Evolutionary conservation across 371 early-diverging fungal genomes (phyloP).

Genomic region (Choanephora cucurbitarum): DNA sequence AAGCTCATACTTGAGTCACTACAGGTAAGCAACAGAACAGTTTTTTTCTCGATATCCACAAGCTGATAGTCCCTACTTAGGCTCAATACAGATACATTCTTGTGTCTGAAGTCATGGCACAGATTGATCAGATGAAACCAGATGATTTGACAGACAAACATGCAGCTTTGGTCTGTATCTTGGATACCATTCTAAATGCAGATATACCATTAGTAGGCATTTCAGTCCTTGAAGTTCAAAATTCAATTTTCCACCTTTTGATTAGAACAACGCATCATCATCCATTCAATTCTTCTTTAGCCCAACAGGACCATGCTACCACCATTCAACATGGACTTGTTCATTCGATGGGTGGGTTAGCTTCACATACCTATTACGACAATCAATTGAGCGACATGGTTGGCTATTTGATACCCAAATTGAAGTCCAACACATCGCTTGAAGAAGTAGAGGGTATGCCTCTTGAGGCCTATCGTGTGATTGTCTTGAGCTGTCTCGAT

Average conservation of each 20-base stretch:
- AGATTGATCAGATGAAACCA: conserved; percentile 40
- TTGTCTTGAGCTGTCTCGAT: conserved; percentile 54
- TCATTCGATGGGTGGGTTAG: conserved; percentile 70
- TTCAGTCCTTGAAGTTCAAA: conserved; percentile 82
- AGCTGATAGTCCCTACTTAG: no score
- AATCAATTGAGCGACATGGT: conserved; percentile 85
- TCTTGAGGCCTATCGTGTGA: conserved; percentile 47
- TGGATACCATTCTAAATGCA: conserved; percentile 58
- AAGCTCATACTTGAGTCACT: conserved; percentile 57
- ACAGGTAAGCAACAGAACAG: conserved; percentile 37
- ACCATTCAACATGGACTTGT: conserved; percentile 55
- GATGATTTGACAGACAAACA: conserved; percentile 40
- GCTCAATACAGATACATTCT: conserved; percentile 71
- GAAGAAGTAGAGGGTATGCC: conserved; percentile 51
- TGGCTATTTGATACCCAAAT: conserved; percentile 68
- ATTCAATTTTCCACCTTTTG: conserved; percentile 67
- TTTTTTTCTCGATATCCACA: no score
- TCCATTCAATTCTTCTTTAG: conserved; percentile 9
- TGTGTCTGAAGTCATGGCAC: conserved; percentile 63
- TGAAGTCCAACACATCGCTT: conserved; percentile 48
- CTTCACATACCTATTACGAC: conserved; percentile 79
- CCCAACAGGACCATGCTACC: conserved; percentile 35
- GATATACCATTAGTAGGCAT: conserved; percentile 70
- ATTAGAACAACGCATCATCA: conserved; percentile 46
- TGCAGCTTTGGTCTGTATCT: conserved; percentile 56